Evolutionary conservation across 2,329 filamentous ascomycete species (phyloP).

Genomic region (Hypoxylon rubiginosum): DNA sequence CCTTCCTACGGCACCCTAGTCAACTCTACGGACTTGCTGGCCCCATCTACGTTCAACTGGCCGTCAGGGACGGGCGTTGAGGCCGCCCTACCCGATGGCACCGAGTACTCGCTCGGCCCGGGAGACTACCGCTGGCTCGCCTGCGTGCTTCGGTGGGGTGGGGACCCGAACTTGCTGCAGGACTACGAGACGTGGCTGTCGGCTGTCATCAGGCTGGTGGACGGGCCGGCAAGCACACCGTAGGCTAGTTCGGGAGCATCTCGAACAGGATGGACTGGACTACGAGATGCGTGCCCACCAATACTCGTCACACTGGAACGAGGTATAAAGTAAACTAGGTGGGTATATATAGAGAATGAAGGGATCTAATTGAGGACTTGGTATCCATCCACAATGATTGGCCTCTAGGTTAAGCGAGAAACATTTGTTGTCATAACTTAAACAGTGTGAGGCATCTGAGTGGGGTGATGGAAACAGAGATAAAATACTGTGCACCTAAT

Average conservation of each 20-base stretch:
- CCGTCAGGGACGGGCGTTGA: conserved; percentile 31
- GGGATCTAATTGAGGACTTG: too few relatives aligned
- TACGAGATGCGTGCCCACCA: too few relatives aligned
- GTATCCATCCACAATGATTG: too few relatives aligned
- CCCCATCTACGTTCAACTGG: conserved; percentile 32
- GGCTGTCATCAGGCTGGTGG: conserved; percentile 30
- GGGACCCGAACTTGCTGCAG: conserved; percentile 21
- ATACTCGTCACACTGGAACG: too few relatives aligned
- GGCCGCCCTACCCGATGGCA: conserved; percentile 24
- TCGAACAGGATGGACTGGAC: too few relatives aligned
- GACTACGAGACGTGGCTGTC: conserved; percentile 40
- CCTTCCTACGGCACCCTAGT: conserved; percentile 34
- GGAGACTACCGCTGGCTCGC: conserved; percentile 40
- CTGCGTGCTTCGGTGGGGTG: conserved; percentile 40
- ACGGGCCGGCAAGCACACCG: conserved; percentile 22
- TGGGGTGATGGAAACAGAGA: too few relatives aligned
- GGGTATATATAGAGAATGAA: too few relatives aligned
- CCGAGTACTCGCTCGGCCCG: conserved; percentile 24
- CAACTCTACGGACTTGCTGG: conserved; percentile 27
- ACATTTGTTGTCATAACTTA: too few relatives aligned
- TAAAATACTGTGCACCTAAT: too few relatives aligned
- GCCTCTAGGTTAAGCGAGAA: too few relatives aligned
- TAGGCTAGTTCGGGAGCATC: background rate
- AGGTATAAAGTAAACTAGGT: too few relatives aligned
- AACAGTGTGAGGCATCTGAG: too few relatives aligned